Evolutionary conservation across 148 eudicot genomes (phyloP).

Genomic region (Silene uniflora): DNA sequence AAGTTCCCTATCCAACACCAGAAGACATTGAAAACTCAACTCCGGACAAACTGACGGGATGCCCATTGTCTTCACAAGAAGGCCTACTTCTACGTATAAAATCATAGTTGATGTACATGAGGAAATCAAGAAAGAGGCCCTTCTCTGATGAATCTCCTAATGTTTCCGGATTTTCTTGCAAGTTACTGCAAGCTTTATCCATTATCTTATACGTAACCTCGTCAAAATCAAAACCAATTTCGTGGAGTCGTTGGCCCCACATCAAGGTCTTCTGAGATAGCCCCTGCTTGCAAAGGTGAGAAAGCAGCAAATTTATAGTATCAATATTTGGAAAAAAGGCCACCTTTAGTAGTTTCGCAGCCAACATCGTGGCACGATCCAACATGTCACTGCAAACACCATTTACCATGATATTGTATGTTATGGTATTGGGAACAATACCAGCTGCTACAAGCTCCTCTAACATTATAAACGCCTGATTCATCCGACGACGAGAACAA

Average conservation of each 20-base stretch:
- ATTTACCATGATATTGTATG: constrained; percentile 83
- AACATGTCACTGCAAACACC: constrained; percentile 70
- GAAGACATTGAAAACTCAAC: constrained; percentile 9
- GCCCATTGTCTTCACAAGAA: constrained; percentile 10
- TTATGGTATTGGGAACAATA: constrained; percentile 70
- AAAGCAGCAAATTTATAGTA: constrained; percentile 70
- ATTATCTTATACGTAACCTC: constrained; percentile 61
- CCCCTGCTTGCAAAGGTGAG: constrained; percentile 82
- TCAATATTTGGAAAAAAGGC: constrained; percentile 76
- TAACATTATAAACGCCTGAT: constrained; percentile 61
- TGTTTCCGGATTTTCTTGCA: constrained; percentile 36
- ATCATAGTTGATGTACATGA: constrained; percentile 80
- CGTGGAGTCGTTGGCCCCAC: constrained; percentile 74
- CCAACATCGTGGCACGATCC: constrained; percentile 71
- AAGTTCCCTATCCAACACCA: constrained; percentile 14
- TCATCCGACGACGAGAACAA: constrained; percentile 54
- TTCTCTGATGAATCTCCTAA: constrained; percentile 46
- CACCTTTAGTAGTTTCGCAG: constrained; percentile 84
- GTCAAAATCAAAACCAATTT: constrained; percentile 57
- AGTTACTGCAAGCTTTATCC: constrained; percentile 53
- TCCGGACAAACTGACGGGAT: constrained; percentile 21
- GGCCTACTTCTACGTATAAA: constrained; percentile 40
- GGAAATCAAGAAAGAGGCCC: constrained; percentile 72
- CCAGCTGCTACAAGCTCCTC: constrained; percentile 77
- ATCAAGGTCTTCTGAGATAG: constrained; percentile 61